A percentile compares a stretch with the other conserved stretches of the same genome.
These are phyloP conservation scores for Glycine soja DNA, from an alignment of 306 rosid genomes.

Conservation along the genomic window DNA sequence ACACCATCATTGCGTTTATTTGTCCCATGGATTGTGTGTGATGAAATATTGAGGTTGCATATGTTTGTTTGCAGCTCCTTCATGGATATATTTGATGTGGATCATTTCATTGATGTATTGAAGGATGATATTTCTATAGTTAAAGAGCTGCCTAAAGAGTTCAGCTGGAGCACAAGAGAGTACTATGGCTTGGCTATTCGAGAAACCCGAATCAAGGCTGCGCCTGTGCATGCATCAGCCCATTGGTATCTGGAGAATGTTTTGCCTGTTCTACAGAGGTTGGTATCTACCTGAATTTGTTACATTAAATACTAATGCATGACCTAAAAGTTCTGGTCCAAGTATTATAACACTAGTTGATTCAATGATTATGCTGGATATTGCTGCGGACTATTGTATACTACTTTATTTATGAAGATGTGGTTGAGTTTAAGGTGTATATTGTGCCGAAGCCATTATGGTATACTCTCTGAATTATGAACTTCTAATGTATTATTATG, in stretches of 20 bases:
- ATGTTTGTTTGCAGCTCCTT: slow-evolving; percentile 75
- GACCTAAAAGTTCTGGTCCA: slow-evolving; percentile 20
- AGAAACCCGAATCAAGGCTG: slow-evolving; percentile 84
- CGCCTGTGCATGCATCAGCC: slow-evolving; percentile 93
- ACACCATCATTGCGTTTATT: slow-evolving; percentile 34
- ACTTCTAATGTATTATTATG: background rate
- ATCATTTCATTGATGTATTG: slow-evolving; percentile 90
- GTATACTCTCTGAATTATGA: background rate
- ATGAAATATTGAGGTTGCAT: slow-evolving; percentile 35
- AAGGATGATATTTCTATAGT: slow-evolving; percentile 87
- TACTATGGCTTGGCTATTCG: slow-evolving; percentile 81
- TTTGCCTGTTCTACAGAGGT: slow-evolving; percentile 86
- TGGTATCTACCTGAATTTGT: slow-evolving; percentile 56
- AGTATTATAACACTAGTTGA: background rate
- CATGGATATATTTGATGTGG: slow-evolving; percentile 93
- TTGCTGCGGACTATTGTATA: background rate
- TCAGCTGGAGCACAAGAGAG: slow-evolving; percentile 92
- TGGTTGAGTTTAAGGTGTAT: slow-evolving; percentile 4
- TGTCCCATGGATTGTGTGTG: slow-evolving; percentile 35
- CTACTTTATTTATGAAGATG: slow-evolving; percentile 3
- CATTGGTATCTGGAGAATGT: slow-evolving; percentile 92
- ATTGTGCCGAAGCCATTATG: slow-evolving; percentile 8
- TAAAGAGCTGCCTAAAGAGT: slow-evolving; percentile 85
- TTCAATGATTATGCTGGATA: slow-evolving; percentile 19
- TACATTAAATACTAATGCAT: slow-evolving; percentile 40